Evolutionary conservation across 2,329 filamentous ascomycete genomes (phyloP).

Genomic region (Boeremia exigua): DNA sequence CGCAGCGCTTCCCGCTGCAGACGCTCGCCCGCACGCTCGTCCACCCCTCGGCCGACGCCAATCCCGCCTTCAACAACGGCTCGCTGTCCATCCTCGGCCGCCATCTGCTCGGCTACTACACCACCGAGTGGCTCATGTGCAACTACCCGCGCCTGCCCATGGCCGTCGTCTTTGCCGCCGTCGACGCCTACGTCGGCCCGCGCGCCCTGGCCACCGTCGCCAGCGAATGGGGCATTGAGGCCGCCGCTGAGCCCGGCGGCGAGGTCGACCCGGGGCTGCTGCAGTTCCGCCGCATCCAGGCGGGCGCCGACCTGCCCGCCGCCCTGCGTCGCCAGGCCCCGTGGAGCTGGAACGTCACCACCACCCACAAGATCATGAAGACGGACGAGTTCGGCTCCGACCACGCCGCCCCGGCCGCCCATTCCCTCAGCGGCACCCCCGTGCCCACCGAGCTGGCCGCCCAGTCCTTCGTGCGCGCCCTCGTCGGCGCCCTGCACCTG

Average conservation of each 20-base stretch:
- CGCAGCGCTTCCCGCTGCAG: slow-evolving; percentile 80
- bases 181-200: slow-evolving; percentile 82
- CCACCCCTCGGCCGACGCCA: slow-evolving; percentile 80
- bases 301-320: slow-evolving; percentile 35
- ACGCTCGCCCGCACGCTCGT: slow-evolving; percentile 86
- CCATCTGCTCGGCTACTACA: slow-evolving; percentile 86
- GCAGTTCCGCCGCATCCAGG: slow-evolving; percentile 68
- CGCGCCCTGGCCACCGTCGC: slow-evolving; percentile 76
- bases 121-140: slow-evolving; percentile 84
- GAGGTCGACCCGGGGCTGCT: slow-evolving; percentile 92
- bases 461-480: slow-evolving; percentile 79
- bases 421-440: slow-evolving; percentile 28
- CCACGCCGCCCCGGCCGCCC: slow-evolving; percentile 36
- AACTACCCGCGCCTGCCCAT: slow-evolving; percentile 91
- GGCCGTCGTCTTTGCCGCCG: slow-evolving; percentile 82
- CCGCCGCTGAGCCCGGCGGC: slow-evolving; percentile 81
- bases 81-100: slow-evolving; percentile 81
- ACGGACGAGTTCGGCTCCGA: slow-evolving; percentile 85
- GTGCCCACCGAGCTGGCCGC: slow-evolving; percentile 64
- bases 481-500: slow-evolving; percentile 84
- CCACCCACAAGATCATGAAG: slow-evolving; percentile 75
- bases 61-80: slow-evolving; percentile 85
- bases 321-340: slow-evolving; percentile 32
- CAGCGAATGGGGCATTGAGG: slow-evolving; percentile 89
- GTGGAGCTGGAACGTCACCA: slow-evolving; percentile 48